Conservation (phyloP, 345 rosid genomes). For the Gossypium australe region DNA sequence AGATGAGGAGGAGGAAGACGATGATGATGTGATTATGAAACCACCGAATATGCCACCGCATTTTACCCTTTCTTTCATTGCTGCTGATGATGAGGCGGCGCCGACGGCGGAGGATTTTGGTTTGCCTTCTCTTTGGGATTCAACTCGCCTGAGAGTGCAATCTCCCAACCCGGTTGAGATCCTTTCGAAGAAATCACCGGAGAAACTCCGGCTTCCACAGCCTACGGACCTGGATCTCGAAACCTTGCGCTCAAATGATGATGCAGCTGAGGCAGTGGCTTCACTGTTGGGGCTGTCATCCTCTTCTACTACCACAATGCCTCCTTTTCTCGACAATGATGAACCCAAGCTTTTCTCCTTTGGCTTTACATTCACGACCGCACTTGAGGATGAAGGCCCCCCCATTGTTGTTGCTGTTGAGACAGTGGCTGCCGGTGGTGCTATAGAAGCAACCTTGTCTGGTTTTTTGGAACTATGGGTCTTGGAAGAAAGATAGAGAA, state of each 20-base stretch:
- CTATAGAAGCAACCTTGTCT: constrained; percentile 23
- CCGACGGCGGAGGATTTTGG: constrained; percentile 19
- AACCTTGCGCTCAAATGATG: constrained; percentile 78
- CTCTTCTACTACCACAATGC: constrained; percentile 44
- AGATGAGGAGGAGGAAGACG: constrained; percentile 72
- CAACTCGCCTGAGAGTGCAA: constrained; percentile 88
- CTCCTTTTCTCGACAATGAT: constrained; percentile 41
- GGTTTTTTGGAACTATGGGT: constrained; percentile 29
- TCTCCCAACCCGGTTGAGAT: constrained; percentile 97
- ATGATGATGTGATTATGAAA: constrained; percentile 69
- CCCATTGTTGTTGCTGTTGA: neutral
- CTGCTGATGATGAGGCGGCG: constrained; percentile 16
- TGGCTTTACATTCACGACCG: constrained; percentile 17
- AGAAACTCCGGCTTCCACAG: constrained; percentile 96
- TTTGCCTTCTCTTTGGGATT: constrained; percentile 90
- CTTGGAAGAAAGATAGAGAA: constrained; percentile 56
- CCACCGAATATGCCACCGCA: constrained; percentile 98
- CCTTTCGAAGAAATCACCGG: constrained; percentile 95
- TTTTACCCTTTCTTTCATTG: constrained; percentile 67
- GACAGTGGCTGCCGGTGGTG: neutral
- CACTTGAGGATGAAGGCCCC: constrained; percentile 12
- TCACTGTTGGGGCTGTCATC: constrained; percentile 54
- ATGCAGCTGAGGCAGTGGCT: constrained; percentile 37
- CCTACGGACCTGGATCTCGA: constrained; percentile 99
- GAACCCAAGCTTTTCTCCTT: constrained; percentile 39